A percentile compares a stretch with the other conserved stretches of the same genome.
Evolutionary conservation across 192 early-diverging fungal species (phyloP).

Genomic region (Gryganskiella cystojenkinii): DNA sequence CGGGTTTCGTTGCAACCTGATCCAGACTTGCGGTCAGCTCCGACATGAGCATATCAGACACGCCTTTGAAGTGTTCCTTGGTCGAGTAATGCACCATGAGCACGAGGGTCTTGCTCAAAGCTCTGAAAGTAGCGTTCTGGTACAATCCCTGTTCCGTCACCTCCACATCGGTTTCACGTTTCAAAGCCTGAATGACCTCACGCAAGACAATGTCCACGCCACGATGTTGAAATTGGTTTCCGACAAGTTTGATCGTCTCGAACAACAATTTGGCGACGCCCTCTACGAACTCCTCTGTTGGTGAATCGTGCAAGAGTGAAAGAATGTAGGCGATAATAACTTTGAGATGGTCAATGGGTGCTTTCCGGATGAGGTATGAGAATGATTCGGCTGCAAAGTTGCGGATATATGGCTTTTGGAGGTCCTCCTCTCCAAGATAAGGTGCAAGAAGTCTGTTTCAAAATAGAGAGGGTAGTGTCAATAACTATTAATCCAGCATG

Average conservation of each 20-base stretch:
- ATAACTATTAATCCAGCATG: not conserved
- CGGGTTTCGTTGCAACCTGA: not conserved
- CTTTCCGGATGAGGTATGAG: constrained; percentile 89
- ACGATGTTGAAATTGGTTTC: constrained; percentile 62
- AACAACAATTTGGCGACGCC: constrained; percentile 85
- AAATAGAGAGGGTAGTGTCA: not conserved
- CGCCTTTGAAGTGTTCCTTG: constrained; percentile 57
- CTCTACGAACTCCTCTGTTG: constrained; percentile 68
- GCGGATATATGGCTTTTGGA: constrained; percentile 80
- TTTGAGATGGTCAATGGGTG: constrained; percentile 67
- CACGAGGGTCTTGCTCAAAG: constrained; percentile 60
- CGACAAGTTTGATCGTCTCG: constrained; percentile 81
- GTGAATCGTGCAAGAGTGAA: constrained; percentile 55
- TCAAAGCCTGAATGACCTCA: constrained; percentile 45
- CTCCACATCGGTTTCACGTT: constrained; percentile 40
- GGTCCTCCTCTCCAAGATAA: constrained; percentile 72
- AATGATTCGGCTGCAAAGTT: constrained; percentile 93
- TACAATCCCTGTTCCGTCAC: constrained; percentile 33
- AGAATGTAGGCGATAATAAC: constrained; percentile 73
- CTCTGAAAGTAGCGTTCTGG: constrained; percentile 41
- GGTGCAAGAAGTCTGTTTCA: constrained; percentile 71
- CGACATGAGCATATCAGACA: constrained; percentile 55
- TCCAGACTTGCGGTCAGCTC: constrained; percentile 49
- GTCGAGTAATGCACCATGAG: constrained; percentile 63
- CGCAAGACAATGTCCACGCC: constrained; percentile 57